These are phyloP conservation scores for Beta macrorhiza DNA, from an alignment of 179 eudicot genomes.

Conservation along the genomic window DNA sequence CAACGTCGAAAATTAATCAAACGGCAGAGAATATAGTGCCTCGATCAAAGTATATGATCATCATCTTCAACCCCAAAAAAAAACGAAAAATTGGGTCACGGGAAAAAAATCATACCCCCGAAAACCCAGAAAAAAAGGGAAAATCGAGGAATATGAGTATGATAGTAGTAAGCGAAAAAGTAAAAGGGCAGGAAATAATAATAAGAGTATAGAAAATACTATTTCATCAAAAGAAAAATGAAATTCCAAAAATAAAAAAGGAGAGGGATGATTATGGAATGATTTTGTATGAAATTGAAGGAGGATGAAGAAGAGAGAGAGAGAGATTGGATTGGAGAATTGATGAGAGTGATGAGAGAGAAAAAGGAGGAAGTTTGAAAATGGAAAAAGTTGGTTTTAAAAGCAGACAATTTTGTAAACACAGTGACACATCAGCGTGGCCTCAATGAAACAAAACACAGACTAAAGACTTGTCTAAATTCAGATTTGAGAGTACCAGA, in stretches of 20 bases:
- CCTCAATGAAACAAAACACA: too few relatives aligned
- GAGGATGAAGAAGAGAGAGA: too few relatives aligned
- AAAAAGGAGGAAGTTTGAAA: constrained; percentile 9
- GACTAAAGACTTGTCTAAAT: background rate
- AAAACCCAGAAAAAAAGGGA: background rate
- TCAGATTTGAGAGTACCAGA: too few relatives aligned
- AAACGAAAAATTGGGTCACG: background rate
- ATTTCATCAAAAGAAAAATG: background rate
- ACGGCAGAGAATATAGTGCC: background rate
- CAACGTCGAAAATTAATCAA: background rate
- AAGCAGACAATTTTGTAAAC: constrained; percentile 11
- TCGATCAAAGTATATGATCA: constrained; percentile 15
- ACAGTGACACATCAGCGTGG: too few relatives aligned
- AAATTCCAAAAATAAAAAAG: too few relatives aligned
- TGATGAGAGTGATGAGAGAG: background rate
- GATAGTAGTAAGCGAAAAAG: background rate
- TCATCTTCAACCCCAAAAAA: constrained; percentile 7
- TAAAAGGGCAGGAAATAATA: background rate
- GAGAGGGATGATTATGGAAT: background rate
- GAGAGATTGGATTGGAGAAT: background rate
- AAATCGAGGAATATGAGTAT: background rate
- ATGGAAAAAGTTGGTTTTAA: background rate
- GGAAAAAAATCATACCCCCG: background rate
- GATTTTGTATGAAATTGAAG: background rate
- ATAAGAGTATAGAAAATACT: background rate